phyloP scores from a whole-genome alignment of 1,139 yeast genomes.

The Geotrichum klebahnii region DNA sequence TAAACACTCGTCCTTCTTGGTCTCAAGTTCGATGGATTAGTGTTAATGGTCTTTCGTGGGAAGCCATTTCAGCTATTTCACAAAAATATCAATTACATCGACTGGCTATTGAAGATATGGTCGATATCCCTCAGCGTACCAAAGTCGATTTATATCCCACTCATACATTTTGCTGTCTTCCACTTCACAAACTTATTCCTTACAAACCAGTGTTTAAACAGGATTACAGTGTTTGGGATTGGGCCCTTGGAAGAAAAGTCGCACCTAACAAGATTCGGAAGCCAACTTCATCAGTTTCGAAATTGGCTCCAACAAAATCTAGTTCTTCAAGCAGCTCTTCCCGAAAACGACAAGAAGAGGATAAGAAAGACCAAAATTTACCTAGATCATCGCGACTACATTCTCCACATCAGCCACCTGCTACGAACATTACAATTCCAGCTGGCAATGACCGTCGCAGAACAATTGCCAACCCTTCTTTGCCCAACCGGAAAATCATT shows the following conservation, averaged over 20 bases:
- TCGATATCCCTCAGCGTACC: slow-evolving; percentile 55
- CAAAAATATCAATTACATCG: slow-evolving; percentile 45
- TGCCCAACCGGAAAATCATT: slow-evolving; percentile 10
- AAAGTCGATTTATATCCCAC: slow-evolving; percentile 49
- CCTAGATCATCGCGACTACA: neutral
- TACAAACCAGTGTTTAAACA: slow-evolving; percentile 22
- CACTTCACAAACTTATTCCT: slow-evolving; percentile 46
- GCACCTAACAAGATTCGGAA: neutral
- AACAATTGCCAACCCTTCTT: neutral
- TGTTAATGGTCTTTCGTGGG: slow-evolving; percentile 56
- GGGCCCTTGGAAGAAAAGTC: slow-evolving; percentile 6
- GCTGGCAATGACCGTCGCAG: slow-evolving; percentile 2
- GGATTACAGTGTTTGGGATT: slow-evolving; percentile 11
- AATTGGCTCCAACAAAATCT: slow-evolving; percentile 10
- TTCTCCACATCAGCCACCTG: too few species aligned
- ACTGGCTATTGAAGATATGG: slow-evolving; percentile 54
- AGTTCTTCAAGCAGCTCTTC: slow-evolving; percentile 4
- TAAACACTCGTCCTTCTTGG: slow-evolving; percentile 44
- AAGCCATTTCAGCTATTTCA: slow-evolving; percentile 47
- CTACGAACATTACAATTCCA: neutral
- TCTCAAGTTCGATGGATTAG: slow-evolving; percentile 52
- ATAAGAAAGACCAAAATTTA: neutral
- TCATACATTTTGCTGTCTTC: slow-evolving; percentile 50
- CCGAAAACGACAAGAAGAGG: neutral
- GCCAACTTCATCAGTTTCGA: neutral